A percentile compares a stretch with the other conserved stretches of the same genome.
Conservation (phyloP, 2,329 filamentous ascomycete species). For the Colletotrichum sp. region DNA sequence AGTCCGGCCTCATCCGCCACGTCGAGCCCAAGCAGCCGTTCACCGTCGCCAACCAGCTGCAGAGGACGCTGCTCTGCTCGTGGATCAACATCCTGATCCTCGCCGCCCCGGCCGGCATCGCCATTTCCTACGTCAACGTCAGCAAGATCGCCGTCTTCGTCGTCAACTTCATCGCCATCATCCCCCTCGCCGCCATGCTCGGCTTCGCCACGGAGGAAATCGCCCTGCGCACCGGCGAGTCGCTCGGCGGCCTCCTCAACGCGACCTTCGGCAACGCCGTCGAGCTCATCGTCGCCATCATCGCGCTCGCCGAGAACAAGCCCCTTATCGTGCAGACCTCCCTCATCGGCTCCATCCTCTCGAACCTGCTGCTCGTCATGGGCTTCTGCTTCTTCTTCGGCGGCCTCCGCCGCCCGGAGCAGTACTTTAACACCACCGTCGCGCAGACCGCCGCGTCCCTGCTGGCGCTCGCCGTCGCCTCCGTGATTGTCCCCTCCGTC, state of each 20-base stretch:
- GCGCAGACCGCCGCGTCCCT: slow-evolving; percentile 88
- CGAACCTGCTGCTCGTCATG: slow-evolving; percentile 86
- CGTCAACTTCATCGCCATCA: slow-evolving; percentile 92
- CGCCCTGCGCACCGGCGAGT: slow-evolving; percentile 81
- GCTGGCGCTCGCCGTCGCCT: slow-evolving; percentile 78
- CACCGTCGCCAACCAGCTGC: slow-evolving; percentile 69
- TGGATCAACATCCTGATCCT: slow-evolving; percentile 87
- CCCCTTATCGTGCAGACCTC: slow-evolving; percentile 91
- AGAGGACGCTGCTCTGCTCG: slow-evolving; percentile 78
- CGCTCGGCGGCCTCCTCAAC: slow-evolving; percentile 86
- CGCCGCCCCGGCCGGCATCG: slow-evolving; percentile 81
- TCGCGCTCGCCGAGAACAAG: slow-evolving; percentile 76
- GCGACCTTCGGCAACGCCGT: slow-evolving; percentile 94
- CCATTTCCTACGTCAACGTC: slow-evolving; percentile 67
- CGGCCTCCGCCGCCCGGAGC: slow-evolving; percentile 77
- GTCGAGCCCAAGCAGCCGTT: slow-evolving; percentile 59
- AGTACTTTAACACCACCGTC: slow-evolving; percentile 91
- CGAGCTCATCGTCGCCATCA: slow-evolving; percentile 86
- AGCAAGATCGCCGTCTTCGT: slow-evolving; percentile 74
- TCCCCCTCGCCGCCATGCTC: slow-evolving; percentile 86
- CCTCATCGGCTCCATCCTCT: slow-evolving; percentile 88
- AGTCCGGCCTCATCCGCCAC: slow-evolving; percentile 47
- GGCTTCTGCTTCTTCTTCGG: slow-evolving; percentile 94
- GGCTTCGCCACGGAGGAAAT: slow-evolving; percentile 92
- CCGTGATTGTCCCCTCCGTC: slow-evolving; percentile 88